Evolutionary conservation across 352 stramenopile species (phyloP).

Genomic region (Pythium phragmiticola): DNA sequence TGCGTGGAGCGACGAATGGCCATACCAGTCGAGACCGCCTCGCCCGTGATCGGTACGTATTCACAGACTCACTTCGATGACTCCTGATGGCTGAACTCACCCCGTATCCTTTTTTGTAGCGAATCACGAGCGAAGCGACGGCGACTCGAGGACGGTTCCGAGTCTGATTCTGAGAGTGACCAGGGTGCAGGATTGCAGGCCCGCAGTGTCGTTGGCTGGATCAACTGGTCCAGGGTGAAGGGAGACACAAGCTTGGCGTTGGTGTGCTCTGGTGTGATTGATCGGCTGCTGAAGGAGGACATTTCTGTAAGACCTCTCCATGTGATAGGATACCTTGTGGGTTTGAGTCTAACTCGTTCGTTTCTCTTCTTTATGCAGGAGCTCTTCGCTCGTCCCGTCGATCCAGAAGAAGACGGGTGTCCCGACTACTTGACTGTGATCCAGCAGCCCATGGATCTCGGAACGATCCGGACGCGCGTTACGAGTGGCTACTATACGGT

Average conservation of each 20-base stretch:
- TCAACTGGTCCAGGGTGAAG: slow-evolving; percentile 69
- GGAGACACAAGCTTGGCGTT: slow-evolving; percentile 41
- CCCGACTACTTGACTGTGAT: slow-evolving; percentile 85
- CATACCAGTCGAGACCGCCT: slow-evolving; percentile 43
- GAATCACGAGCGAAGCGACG: slow-evolving; percentile 65
- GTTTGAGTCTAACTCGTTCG: neutral
- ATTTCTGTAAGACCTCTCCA: slow-evolving; percentile 41
- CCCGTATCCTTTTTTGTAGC: slow-evolving; percentile 26
- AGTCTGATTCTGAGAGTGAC: slow-evolving; percentile 50
- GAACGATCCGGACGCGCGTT: slow-evolving; percentile 70
- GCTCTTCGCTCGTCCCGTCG: slow-evolving; percentile 80
- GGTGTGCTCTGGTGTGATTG: slow-evolving; percentile 60
- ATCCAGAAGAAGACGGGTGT: slow-evolving; percentile 80
- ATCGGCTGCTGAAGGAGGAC: slow-evolving; percentile 72
- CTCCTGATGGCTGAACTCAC: neutral
- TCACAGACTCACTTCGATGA: neutral
- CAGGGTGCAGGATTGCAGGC: neutral
- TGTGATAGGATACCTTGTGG: neutral
- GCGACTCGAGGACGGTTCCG: slow-evolving; percentile 39
- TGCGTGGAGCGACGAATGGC: slow-evolving; percentile 15
- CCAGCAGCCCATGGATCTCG: slow-evolving; percentile 82
- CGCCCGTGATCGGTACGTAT: slow-evolving; percentile 56
- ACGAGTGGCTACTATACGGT: slow-evolving; percentile 68
- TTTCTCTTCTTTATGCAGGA: slow-evolving; percentile 34
- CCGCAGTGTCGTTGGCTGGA: slow-evolving; percentile 46